These are phyloP conservation scores for Aspergillus pseudoviridinutans DNA, from an alignment of 2,329 filamentous ascomycete genomes.

Conservation along the genomic window DNA sequence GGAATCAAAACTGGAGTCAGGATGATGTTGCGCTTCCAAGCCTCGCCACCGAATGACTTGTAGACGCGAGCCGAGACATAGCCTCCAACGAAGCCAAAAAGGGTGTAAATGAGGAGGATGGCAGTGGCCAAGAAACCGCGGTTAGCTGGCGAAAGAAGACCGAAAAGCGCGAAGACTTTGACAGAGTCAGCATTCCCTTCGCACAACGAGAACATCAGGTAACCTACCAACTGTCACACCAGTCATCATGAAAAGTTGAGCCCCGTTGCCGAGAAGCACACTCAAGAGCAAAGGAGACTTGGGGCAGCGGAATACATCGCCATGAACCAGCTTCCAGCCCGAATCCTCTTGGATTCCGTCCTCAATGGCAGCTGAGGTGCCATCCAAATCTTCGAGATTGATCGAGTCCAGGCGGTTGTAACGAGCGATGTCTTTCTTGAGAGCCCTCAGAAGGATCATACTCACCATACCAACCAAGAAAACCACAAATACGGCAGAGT, in stretches of 20 bases:
- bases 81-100: slow-evolving; percentile 88
- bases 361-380: slow-evolving; percentile 68
- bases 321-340: slow-evolving; percentile 97
- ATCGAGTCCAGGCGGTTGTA: slow-evolving; percentile 95
- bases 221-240: slow-evolving; percentile 73
- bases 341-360: slow-evolving; percentile 97
- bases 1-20: slow-evolving; percentile 84
- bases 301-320: slow-evolving; percentile 91
- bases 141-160: slow-evolving; percentile 93
- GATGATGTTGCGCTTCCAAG: slow-evolving; percentile 91
- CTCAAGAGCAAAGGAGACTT: slow-evolving; percentile 78
- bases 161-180: slow-evolving; percentile 76
- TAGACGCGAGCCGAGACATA: slow-evolving; percentile 89
- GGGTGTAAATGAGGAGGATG: slow-evolving; percentile 86
- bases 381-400: slow-evolving; percentile 82
- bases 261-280: slow-evolving; percentile 85
- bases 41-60: slow-evolving; percentile 87
- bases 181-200: slow-evolving; percentile 6
- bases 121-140: slow-evolving; percentile 90
- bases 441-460: slow-evolving; percentile 81
- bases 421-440: slow-evolving; percentile 91
- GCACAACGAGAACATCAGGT: neutral
- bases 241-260: slow-evolving; percentile 96
- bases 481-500: slow-evolving; percentile 90
- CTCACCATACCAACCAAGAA: slow-evolving; percentile 88